A percentile compares a stretch with the other conserved stretches of the same genome.
Evolutionary conservation across 305 asterid genomes (phyloP).

Genomic region (Fraxinus dipetala): DNA sequence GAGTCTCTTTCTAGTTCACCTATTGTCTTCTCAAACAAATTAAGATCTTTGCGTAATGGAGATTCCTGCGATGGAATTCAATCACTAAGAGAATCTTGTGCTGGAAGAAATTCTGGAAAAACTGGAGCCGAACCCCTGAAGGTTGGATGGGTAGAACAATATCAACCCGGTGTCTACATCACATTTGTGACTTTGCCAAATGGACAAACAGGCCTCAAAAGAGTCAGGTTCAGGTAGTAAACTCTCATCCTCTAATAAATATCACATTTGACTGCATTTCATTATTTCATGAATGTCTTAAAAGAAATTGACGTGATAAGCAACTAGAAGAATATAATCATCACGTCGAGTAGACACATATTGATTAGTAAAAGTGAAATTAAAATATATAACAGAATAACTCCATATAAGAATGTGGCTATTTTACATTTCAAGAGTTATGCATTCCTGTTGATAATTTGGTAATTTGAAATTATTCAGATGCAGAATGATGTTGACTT

Average conservation of each 20-base stretch:
- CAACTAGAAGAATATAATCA: not conserved
- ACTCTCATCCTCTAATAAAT: not conserved
- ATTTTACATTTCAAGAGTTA: not conserved
- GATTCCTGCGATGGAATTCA: conserved; percentile 17
- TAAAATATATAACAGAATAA: not conserved
- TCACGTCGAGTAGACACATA: not conserved
- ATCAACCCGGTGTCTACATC: conserved; percentile 45
- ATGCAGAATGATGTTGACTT: not conserved
- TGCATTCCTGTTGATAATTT: not conserved
- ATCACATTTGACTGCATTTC: not conserved
- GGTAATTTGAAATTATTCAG: not conserved
- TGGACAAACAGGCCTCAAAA: conserved; percentile 38
- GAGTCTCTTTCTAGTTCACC: conserved; percentile 38
- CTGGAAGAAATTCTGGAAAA: conserved; percentile 21
- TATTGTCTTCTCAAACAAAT: conserved; percentile 31
- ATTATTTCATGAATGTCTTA: not conserved
- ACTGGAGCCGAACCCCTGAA: conserved; percentile 23
- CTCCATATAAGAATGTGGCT: not conserved
- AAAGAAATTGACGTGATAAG: not conserved
- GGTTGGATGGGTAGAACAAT: conserved; percentile 41
- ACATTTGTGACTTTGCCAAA: conserved; percentile 30
- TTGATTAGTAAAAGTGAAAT: not conserved
- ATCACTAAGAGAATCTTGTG: conserved; percentile 24
- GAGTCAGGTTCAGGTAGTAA: conserved; percentile 48
- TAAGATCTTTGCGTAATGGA: conserved; percentile 23